Evolutionary conservation across 345 rosid genomes (phyloP), one percentile per base, ranked within the genome.

Genomic region (Salix dunnii): DNA sequence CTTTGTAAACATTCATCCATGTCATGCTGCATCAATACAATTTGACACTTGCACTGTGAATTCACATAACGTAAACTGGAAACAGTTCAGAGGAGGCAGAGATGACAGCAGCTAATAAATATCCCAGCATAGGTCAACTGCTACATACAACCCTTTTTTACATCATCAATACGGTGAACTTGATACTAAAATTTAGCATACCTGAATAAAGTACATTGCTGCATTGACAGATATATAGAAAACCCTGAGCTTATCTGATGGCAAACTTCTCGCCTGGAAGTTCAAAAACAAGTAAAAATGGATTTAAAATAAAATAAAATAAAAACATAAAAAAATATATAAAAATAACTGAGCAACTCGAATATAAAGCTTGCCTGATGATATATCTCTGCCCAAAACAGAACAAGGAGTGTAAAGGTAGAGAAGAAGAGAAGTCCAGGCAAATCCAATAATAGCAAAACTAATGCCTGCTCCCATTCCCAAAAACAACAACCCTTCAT

Each of bases 381-480:
- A 87, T 96, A 96, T 88, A 96, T 96, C 86, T 96, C 99, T 25
- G 99, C 99, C 99, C 99, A 96, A 78, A 96, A 96, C 55, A 96
- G 88, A 73, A 94, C 98, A 9, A 96, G 94, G 75, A 96, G 84
- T 1, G 98, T 94, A 84, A 91, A 96, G 0, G 98, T 91, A 3
- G 99, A 92, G 89, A 96, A 96, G 79, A 96, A 92, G 66, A 96
- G 80, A 28, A 96, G 88, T 17, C 96, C 97, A 3, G 99, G 98
- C 66, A 96, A 91, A 81, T 94, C 97, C 90, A 94, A 82, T 68
- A 91, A 62, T 80, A 96, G 69, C 87, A 81, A 77, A 16, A 80
- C 84, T 28, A 94, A 84, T 48, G 90, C 97, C 99, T 96, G 86
- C 69, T 80, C 53, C 63, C 84, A 71, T 68, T 80, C 53, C 65